Conservation (phyloP, 1,284 basidiomycete genomes). For the Apiotrichum veenhuisii region DNA sequence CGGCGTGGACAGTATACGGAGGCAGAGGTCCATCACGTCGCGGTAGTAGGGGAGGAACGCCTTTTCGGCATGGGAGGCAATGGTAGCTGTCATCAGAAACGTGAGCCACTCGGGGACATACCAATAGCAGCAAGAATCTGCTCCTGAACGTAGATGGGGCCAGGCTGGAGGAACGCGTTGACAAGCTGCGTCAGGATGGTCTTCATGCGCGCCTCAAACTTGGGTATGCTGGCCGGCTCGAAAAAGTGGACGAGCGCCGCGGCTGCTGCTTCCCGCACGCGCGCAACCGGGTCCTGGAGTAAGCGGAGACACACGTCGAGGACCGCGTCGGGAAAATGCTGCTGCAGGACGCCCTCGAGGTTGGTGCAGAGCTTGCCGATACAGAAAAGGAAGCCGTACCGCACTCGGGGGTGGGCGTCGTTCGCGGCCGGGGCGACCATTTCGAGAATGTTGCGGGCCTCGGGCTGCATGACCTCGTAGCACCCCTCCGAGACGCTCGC, state of each 20-base stretch:
- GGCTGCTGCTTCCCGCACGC: conserved; percentile 77
- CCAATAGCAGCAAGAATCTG: conserved; percentile 67
- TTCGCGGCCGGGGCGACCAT: conserved; percentile 69
- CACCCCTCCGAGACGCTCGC: conserved; percentile 33
- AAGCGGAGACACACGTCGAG: conserved; percentile 67
- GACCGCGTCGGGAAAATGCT: conserved; percentile 21
- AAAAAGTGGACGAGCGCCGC: conserved; percentile 86
- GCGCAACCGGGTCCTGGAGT: conserved; percentile 67
- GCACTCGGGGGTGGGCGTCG: conserved; percentile 73
- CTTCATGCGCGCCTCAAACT: conserved; percentile 65
- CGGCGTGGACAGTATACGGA: conserved; percentile 63
- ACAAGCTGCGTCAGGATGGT: conserved; percentile 12
- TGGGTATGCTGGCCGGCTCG: conserved; percentile 69
- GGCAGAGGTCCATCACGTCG: conserved; percentile 30
- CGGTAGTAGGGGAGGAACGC: conserved; percentile 37
- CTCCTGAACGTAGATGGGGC: conserved; percentile 67
- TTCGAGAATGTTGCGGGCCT: conserved; percentile 10
- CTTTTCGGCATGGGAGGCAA: conserved; percentile 71
- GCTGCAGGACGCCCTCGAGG: conserved; percentile 41
- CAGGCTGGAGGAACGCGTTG: conserved; percentile 4
- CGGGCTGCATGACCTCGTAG: conserved; percentile 15
- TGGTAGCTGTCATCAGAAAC: conserved; percentile 60
- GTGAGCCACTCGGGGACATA: conserved; percentile 9
- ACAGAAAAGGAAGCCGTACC: conserved; percentile 81
- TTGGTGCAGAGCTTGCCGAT: conserved; percentile 79